phyloP scores from a whole-genome alignment of 2,329 filamentous ascomycete genomes.

The Xylaria sp. region DNA sequence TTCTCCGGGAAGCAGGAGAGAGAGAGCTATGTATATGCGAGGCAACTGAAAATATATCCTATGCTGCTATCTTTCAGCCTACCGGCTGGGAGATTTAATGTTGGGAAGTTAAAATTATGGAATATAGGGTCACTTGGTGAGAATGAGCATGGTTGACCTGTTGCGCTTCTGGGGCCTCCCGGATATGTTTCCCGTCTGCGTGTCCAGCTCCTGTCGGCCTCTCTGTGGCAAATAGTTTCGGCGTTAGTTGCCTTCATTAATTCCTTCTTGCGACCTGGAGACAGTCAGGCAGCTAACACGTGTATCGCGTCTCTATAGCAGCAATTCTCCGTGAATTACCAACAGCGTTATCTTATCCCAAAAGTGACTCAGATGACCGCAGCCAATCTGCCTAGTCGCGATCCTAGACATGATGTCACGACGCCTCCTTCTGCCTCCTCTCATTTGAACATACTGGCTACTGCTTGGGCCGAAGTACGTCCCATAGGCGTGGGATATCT shows the following conservation, averaged over 20 bases:
- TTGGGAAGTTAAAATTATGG: not conserved
- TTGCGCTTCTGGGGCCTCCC: not conserved
- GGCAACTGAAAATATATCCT: not conserved
- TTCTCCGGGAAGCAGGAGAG: conserved; percentile 10
- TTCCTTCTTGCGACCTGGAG: not conserved
- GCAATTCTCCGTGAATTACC: no score
- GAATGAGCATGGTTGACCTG: conserved; percentile 6
- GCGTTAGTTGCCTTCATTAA: conserved; percentile 23
- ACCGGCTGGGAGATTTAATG: not conserved
- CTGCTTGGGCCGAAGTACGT: conserved; percentile 13
- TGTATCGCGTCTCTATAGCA: not conserved
- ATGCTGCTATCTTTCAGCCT: not conserved
- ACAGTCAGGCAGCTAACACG: not conserved
- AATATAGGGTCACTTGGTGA: not conserved
- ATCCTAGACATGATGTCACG: not conserved
- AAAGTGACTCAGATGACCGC: not conserved
- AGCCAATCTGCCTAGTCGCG: not conserved
- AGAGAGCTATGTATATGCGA: conserved; percentile 1
- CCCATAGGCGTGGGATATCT: not conserved
- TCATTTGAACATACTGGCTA: not conserved
- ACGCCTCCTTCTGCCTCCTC: not conserved
- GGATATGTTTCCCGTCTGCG: not conserved
- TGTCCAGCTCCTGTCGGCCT: conserved; percentile 13
- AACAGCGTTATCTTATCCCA: no score
- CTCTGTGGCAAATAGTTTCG: conserved; percentile 22